These are phyloP conservation scores for Apiospora saccharicola DNA, from an alignment of 2,329 filamentous ascomycete genomes.

Conservation along the genomic window DNA sequence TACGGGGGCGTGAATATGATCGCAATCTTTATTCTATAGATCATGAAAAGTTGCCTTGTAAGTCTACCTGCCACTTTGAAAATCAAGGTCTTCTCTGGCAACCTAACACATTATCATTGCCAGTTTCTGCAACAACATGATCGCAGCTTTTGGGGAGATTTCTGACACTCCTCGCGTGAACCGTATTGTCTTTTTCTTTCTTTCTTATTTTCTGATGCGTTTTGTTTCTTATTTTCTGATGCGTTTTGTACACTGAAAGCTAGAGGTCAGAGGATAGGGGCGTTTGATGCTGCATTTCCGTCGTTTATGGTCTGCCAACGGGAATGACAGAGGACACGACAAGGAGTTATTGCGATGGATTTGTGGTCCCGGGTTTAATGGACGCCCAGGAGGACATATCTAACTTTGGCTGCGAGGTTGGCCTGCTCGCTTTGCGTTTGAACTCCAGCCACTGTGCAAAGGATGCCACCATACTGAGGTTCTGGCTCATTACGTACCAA, in stretches of 20 bases:
- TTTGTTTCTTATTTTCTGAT: neutral
- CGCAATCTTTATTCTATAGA: neutral
- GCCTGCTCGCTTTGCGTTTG: neutral
- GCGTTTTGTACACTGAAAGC: neutral
- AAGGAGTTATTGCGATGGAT: neutral
- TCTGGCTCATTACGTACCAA: neutral
- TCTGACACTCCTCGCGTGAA: neutral
- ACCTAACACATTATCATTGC: neutral
- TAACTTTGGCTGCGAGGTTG: neutral
- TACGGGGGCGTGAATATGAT: neutral
- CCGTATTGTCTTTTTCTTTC: neutral
- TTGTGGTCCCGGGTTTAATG: neutral
- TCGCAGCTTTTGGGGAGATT: neutral
- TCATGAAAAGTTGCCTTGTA: neutral
- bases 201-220: neutral
- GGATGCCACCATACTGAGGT: neutral
- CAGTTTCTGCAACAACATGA: neutral
- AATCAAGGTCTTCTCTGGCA: neutral
- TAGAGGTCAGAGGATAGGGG: neutral
- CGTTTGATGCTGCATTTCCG: neutral
- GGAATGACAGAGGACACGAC: neutral
- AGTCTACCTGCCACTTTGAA: neutral
- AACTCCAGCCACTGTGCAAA: neutral
- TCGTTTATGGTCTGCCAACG: neutral
- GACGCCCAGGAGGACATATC: neutral